Evolutionary conservation across 345 rosid species (phyloP), one percentile per base, ranked within the genome.

Genomic region (Brassica cretica): DNA sequence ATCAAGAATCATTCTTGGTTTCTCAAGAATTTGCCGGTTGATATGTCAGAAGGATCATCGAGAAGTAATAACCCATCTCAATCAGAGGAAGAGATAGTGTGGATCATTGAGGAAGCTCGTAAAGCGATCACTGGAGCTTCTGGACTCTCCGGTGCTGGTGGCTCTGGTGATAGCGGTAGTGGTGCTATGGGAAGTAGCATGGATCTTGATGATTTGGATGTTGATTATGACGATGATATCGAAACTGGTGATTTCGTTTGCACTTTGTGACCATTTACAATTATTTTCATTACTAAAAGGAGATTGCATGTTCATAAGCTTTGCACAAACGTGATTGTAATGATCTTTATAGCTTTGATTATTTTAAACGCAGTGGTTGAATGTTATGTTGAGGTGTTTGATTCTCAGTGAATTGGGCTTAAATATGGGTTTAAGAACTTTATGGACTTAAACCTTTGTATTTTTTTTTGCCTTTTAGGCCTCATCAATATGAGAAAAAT

Each of bases 161-260:
- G 87, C 74, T 86, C 21, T 5, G 83, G 11, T 82, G 82, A 82
- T 8, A 88, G 90, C 9, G 82, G 89, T 74, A 19, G 73, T 21
- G 64, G 73, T 77, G 78, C 75, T 24, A 53, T 83, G 14, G 91
- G 84, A 76, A 82, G 87, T 76, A 83, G 83, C 53, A 84, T 89
- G 89, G 91, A 91, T 69, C 82, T 91, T n/a, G 97, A 90, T 77
- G 91, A 86, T 78, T 55, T 88, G 76, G 94, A 88, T 71, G 49
- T 66, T 0, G 88, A 76, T 35, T 76, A 59, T 11, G 80, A 80
- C 6, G 83, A 89, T 29, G 83, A 89, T 29, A 81, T 75, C 0
- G 91, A 87, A 76, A 81, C 88, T 60, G 89, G 88, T 1, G 97
- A 91, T 73, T 86, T 88, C 67, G 87, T 87, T 64, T 87, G 87